These are phyloP conservation scores for Myriangium duriaei DNA, from an alignment of 2,329 filamentous ascomycete genomes.

Conservation along the genomic window DNA sequence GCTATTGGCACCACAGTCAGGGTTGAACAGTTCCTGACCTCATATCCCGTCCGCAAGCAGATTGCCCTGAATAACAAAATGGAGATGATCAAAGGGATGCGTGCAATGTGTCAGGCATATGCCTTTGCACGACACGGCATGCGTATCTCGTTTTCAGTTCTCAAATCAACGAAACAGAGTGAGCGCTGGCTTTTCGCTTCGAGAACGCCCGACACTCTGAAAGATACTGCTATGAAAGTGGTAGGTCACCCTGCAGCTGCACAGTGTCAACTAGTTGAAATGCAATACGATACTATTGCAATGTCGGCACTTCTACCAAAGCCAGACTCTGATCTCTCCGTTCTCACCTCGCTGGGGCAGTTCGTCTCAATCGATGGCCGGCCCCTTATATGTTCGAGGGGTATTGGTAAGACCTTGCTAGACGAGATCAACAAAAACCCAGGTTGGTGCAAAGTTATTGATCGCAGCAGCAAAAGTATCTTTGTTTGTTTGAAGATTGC, in stretches of 20 bases:
- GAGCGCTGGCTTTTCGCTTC: constrained; percentile 53
- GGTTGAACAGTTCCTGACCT: constrained; percentile 46
- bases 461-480: constrained; percentile 30
- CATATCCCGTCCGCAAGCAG: constrained; percentile 52
- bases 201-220: constrained; percentile 34
- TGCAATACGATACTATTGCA: constrained; percentile 29
- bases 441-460: constrained; percentile 24
- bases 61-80: constrained; percentile 43
- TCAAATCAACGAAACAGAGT: constrained; percentile 39
- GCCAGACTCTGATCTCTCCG: constrained; percentile 30
- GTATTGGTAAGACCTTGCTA: constrained; percentile 48
- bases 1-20: constrained; percentile 58
- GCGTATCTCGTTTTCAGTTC: constrained; percentile 47
- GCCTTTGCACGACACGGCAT: constrained; percentile 53
- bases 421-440: constrained; percentile 38
- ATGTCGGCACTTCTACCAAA: constrained; percentile 49
- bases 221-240: constrained; percentile 50
- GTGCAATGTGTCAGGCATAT: constrained; percentile 49
- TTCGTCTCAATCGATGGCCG: constrained; percentile 59
- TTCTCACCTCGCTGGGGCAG: constrained; percentile 28
- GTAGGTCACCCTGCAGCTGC: constrained; percentile 45
- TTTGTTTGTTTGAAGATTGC: constrained; percentile 54
- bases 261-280: constrained; percentile 38
- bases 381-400: constrained; percentile 45
- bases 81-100: constrained; percentile 47